Evolutionary conservation across 2,329 filamentous ascomycete species (phyloP), one percentile per base, ranked within the genome.

Genomic region (Fusarium verticillioides): DNA sequence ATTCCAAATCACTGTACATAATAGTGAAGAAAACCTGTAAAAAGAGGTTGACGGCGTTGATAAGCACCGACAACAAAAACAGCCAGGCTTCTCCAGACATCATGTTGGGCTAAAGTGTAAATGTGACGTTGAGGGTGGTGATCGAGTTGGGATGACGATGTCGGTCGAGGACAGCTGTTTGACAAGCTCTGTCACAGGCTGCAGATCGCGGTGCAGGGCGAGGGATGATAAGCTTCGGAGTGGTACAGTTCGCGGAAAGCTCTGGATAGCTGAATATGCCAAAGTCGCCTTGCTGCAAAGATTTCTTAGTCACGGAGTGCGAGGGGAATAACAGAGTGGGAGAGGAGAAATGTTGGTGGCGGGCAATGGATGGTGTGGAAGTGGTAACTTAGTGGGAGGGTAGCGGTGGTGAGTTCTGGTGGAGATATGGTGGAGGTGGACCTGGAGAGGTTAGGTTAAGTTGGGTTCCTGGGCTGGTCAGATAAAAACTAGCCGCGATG

Each of bases 11-110:
- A 85, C 94, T 97, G 87, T 98, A 99, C 97, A 99, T 99, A 82
- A 99, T 99, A 66, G 96, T 99, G 88, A 99, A 99, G 90, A 99
- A 99, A 79, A 99, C 96, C 87, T 99, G 97, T 66, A 99, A 90
- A 86, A 99, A 99, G 81, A 99, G 90, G 89, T 99, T 99, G 91
- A 99, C 95, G 87, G 96, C 96, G 88, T 99, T 99, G 88, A 99
- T 97, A 83, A 99, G 90, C 85, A 99, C 97, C 86, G 96, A 92
- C 85, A 99, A 89, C 80, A 99, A 92, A 88, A 97, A 99, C 83
- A 99, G 88, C 96, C 96, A 98, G 84, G 95, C 95, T 90, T 98
- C 95, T 85, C 95, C 95, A 81, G 95, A 97, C 95, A 98, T 98
- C 76, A 83, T 84, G 53, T 50, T 78, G 74, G 64, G 70, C 72